Evolutionary conservation across 805 yeast genomes (phyloP).

Genomic region (Zygotorulaspora danielsina): DNA sequence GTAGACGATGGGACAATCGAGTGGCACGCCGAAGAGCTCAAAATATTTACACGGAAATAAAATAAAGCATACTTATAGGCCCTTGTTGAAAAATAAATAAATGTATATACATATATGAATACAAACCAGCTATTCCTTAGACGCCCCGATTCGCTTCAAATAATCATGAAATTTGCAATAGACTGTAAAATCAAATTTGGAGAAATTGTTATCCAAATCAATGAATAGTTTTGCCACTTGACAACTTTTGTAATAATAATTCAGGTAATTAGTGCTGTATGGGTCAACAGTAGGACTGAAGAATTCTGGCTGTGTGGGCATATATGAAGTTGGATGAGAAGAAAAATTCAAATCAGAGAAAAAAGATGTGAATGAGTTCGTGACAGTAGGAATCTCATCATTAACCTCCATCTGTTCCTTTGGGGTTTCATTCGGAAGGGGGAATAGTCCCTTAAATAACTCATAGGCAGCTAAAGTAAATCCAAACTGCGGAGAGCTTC

Average conservation of each 20-base stretch:
- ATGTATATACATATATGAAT: background rate
- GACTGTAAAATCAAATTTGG: conserved; percentile 48
- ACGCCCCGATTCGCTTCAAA: conserved; percentile 16
- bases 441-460: conserved; percentile 72
- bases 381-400: conserved; percentile 25
- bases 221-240: conserved; percentile 58
- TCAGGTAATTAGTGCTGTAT: conserved; percentile 41
- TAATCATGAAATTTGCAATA: conserved; percentile 40
- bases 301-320: conserved; percentile 21
- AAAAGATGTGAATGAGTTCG: conserved; percentile 23
- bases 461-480: conserved; percentile 97
- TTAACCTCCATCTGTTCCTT: conserved; percentile 14
- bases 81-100: no score
- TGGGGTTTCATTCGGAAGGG: conserved; percentile 44
- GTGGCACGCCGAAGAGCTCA: conserved; percentile 29
- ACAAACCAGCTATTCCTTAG: conserved; percentile 1
- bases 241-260: conserved; percentile 51
- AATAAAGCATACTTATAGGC: no score
- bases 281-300: conserved; percentile 30
- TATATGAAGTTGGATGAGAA: conserved; percentile 17
- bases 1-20: conserved; percentile 33
- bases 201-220: conserved; percentile 59
- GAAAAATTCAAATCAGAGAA: conserved; percentile 17
- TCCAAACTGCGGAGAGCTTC: conserved; percentile 98
- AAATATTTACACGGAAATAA: conserved; percentile 23